Conservation (phyloP, 1,284 basidiomycete species). For the Xanthoconium separans region DNA sequence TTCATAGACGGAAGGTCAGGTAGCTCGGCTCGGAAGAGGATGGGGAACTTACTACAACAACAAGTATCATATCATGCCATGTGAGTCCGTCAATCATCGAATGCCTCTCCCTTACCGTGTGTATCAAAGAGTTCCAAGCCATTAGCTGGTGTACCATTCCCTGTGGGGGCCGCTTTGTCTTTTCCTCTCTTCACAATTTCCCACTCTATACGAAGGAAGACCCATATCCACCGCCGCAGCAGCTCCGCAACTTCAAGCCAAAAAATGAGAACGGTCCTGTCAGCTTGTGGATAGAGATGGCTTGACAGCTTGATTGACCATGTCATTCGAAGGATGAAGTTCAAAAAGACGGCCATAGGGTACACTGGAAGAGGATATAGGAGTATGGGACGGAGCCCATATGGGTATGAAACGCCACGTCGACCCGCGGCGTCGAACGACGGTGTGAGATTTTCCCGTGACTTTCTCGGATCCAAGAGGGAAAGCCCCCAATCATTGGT, state of each 20-base stretch:
- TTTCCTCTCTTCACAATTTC: constrained; percentile 67
- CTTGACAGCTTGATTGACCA: constrained; percentile 93
- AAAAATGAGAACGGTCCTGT: constrained; percentile 85
- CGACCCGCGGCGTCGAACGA: constrained; percentile 24
- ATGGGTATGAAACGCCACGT: constrained; percentile 44
- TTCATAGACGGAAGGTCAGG: not conserved
- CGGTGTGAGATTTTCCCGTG: constrained; percentile 11
- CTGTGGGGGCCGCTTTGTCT: constrained; percentile 15
- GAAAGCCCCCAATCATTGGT: constrained; percentile 97
- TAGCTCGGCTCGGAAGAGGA: not conserved
- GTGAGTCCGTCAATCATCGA: constrained; percentile 9
- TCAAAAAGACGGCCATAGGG: constrained; percentile 80
- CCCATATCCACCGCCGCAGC: constrained; percentile 92
- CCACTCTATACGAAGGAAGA: constrained; percentile 96
- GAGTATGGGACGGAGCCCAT: constrained; percentile 69
- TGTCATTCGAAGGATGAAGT: constrained; percentile 89
- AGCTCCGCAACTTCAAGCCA: constrained; percentile 91
- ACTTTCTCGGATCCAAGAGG: constrained; percentile 51
- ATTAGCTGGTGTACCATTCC: constrained; percentile 7
- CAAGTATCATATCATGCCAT: not conserved
- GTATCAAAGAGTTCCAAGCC: constrained; percentile 18
- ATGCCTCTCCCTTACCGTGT: constrained; percentile 12
- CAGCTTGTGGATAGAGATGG: constrained; percentile 82
- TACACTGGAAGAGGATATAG: constrained; percentile 85
- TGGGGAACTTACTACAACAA: not conserved